Percentiles rank a stretch among this genome's conserved stretches.
Conservation (phyloP, 2,329 filamentous ascomycete species). For the Cryoendolithus antarcticus region DNA sequence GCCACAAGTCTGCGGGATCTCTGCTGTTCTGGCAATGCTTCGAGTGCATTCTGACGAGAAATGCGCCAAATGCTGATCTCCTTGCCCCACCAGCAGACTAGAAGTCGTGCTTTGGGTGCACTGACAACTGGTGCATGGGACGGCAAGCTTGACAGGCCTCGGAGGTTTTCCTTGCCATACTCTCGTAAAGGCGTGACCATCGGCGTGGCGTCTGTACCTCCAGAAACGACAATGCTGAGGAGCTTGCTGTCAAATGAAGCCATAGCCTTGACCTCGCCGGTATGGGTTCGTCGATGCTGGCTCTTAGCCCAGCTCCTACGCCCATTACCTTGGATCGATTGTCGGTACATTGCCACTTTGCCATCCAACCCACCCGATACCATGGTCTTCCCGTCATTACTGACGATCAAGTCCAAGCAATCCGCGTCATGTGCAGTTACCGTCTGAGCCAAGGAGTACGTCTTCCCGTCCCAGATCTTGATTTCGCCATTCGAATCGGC, state of each 20-base stretch:
- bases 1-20: slow-evolving; percentile 19
- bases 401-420: slow-evolving; percentile 75
- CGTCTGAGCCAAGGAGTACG: slow-evolving; percentile 75
- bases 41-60: slow-evolving; percentile 25
- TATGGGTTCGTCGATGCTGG: slow-evolving; percentile 76
- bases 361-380: slow-evolving; percentile 88
- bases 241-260: slow-evolving; percentile 73
- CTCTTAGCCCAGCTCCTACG: slow-evolving; percentile 66
- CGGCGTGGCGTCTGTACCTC: slow-evolving; percentile 75
- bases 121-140: slow-evolving; percentile 63
- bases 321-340: slow-evolving; percentile 36
- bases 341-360: slow-evolving; percentile 70
- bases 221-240: slow-evolving; percentile 79
- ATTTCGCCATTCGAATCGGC: slow-evolving; percentile 92
- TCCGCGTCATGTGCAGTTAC: slow-evolving; percentile 82
- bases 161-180: slow-evolving; percentile 67
- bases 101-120: slow-evolving; percentile 57
- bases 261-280: slow-evolving; percentile 91
- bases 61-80: slow-evolving; percentile 75
- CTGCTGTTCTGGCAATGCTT: slow-evolving; percentile 8
- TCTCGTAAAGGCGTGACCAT: slow-evolving; percentile 69
- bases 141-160: slow-evolving; percentile 70
- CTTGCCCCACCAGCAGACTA: slow-evolving; percentile 87
- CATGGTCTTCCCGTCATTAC: slow-evolving; percentile 66
- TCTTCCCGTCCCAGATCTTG: slow-evolving; percentile 86